Evolutionary conservation across 805 yeast species (phyloP).

Genomic region (Candida mattraensis): DNA sequence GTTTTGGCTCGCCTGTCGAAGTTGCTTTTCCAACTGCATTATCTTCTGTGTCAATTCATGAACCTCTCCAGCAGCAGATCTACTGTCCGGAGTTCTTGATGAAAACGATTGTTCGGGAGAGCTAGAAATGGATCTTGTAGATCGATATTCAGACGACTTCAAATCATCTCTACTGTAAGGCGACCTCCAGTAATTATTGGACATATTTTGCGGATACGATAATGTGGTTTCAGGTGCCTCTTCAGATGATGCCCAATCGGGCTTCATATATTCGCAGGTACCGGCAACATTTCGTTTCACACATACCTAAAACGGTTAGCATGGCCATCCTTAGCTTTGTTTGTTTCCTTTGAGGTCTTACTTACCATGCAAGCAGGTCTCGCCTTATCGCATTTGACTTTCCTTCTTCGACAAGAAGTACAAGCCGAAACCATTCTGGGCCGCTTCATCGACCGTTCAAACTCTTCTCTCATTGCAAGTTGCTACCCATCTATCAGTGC

Average conservation of each 20-base stretch:
- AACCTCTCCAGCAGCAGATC: neutral
- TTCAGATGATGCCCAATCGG: constrained; percentile 3
- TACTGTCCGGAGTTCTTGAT: too few species aligned
- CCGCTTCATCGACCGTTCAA: constrained; percentile 1
- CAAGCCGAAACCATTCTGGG: constrained; percentile 43
- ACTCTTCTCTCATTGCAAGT: neutral
- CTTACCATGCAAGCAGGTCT: constrained; percentile 37
- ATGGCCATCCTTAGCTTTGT: too few species aligned
- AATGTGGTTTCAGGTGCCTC: too few species aligned
- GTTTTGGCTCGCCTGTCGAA: neutral
- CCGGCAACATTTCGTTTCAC: constrained; percentile 25
- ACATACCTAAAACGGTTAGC: constrained; percentile 18
- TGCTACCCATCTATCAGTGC: too few species aligned
- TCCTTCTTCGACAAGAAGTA: constrained; percentile 42
- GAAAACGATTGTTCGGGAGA: too few species aligned
- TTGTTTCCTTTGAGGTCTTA: constrained; percentile 3
- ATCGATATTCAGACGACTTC: too few species aligned
- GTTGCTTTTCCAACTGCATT: neutral
- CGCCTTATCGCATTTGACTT: constrained; percentile 45
- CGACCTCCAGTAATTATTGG: too few species aligned
- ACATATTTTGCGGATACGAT: too few species aligned
- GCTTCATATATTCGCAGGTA: constrained; percentile 26
- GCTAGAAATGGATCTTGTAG: too few species aligned
- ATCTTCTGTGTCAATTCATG: neutral
- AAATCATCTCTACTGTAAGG: too few species aligned